Evolutionary conservation across 2,329 filamentous ascomycete genomes (phyloP).

Genomic region (Aspergillus novofumigatus): DNA sequence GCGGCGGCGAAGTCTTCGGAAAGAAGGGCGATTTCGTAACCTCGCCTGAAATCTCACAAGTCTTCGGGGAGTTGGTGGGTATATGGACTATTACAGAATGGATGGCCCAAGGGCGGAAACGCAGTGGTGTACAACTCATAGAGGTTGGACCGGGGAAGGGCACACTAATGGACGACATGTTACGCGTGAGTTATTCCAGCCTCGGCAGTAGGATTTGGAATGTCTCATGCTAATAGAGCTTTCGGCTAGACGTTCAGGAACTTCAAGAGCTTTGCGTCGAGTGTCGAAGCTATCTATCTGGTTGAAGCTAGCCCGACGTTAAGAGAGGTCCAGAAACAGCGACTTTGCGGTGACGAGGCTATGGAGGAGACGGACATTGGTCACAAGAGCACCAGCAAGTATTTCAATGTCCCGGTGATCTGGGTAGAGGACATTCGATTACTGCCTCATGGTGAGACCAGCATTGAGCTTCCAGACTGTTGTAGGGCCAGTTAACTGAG

Average conservation of each 20-base stretch:
- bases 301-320: conserved; percentile 87
- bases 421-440: conserved; percentile 89
- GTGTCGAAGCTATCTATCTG: conserved; percentile 84
- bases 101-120: conserved; percentile 79
- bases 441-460: conserved; percentile 61
- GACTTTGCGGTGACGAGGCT: conserved; percentile 70
- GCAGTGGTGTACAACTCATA: conserved; percentile 75
- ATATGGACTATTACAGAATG: conserved; percentile 96
- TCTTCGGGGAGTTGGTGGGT: conserved; percentile 91
- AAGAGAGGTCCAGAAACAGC: conserved; percentile 69
- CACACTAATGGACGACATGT: conserved; percentile 94
- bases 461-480: background rate
- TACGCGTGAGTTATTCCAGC: conserved; percentile 61
- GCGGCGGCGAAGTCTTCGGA: conserved; percentile 83
- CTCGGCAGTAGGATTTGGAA: background rate
- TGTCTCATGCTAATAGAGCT: conserved; percentile 4
- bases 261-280: conserved; percentile 72
- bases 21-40: conserved; percentile 92
- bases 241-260: conserved; percentile 67
- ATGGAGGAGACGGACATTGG: conserved; percentile 70
- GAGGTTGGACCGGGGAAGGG: conserved; percentile 92
- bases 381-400: conserved; percentile 70
- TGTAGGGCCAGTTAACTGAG: background rate
- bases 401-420: conserved; percentile 68
- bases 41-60: conserved; percentile 93